A percentile compares a stretch with the other conserved stretches of the same genome.
These are phyloP conservation scores for Eutypa lata DNA, from an alignment of 2,329 filamentous ascomycete species.

Conservation along the genomic window DNA sequence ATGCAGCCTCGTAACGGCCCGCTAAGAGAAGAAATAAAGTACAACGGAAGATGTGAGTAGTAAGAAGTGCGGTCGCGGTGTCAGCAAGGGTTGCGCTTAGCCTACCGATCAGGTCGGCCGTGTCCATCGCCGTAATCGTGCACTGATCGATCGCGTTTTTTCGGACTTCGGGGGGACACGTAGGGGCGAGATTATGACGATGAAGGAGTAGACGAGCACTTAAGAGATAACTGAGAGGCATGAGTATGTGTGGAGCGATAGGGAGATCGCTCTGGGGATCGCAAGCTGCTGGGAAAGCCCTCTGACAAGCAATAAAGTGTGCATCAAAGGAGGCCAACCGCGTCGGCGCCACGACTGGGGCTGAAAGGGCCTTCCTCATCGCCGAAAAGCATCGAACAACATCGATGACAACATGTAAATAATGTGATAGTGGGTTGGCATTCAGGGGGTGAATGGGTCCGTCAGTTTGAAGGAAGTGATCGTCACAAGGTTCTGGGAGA, in stretches of 20 bases:
- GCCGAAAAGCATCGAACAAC: conserved; percentile 76
- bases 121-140: conserved; percentile 71
- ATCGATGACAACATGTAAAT: conserved; percentile 75
- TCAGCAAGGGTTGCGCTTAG: conserved; percentile 58
- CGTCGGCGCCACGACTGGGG: conserved; percentile 61
- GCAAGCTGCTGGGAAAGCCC: conserved; percentile 71
- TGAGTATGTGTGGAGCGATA: conserved; percentile 71
- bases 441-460: conserved; percentile 51
- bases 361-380: conserved; percentile 66
- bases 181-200: conserved; percentile 79
- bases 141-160: conserved; percentile 74
- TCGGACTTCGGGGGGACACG: conserved; percentile 63
- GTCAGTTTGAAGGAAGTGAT: conserved; percentile 67
- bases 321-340: conserved; percentile 76
- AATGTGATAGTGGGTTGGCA: conserved; percentile 59
- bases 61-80: conserved; percentile 70
- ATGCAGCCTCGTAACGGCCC: conserved; percentile 69
- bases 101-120: conserved; percentile 70
- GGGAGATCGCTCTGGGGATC: conserved; percentile 63
- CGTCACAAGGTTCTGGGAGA: conserved; percentile 76
- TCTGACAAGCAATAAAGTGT: conserved; percentile 73
- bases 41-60: conserved; percentile 84
- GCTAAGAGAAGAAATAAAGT: conserved; percentile 75
- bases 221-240: conserved; percentile 74
- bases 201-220: conserved; percentile 82